These are phyloP conservation scores for Ascochyta pisi DNA, from an alignment of 2,329 filamentous ascomycete species.

Conservation along the genomic window DNA sequence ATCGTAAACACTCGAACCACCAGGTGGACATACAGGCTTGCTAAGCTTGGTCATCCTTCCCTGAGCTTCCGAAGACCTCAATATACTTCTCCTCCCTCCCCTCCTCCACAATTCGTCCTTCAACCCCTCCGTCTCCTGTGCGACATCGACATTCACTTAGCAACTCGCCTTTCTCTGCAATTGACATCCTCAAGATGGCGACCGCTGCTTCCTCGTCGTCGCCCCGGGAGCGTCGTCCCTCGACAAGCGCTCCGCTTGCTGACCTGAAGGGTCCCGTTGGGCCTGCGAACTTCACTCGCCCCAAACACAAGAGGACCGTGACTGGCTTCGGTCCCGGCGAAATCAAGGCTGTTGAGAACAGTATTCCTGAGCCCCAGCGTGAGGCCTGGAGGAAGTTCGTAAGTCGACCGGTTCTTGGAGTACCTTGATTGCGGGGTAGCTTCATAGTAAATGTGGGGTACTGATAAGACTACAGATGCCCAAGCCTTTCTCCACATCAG, in stretches of 20 bases:
- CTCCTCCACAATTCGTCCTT: slow-evolving; percentile 24
- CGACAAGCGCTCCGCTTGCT: slow-evolving; percentile 80
- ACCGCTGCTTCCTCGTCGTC: slow-evolving; percentile 44
- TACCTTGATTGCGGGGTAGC: slow-evolving; percentile 26
- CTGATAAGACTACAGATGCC: slow-evolving; percentile 58
- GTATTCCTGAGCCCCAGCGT: slow-evolving; percentile 86
- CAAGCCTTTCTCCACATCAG: slow-evolving; percentile 75
- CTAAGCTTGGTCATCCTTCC: slow-evolving; percentile 7
- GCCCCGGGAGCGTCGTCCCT: slow-evolving; percentile 80
- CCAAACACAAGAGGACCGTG: slow-evolving; percentile 96
- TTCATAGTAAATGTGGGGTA: slow-evolving; percentile 10
- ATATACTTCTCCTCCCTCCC: slow-evolving; percentile 9
- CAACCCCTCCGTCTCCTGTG: slow-evolving; percentile 38
- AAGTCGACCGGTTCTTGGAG: slow-evolving; percentile 38
- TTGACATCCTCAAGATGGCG: slow-evolving; percentile 43
- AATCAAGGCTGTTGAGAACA: slow-evolving; percentile 92
- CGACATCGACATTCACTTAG: slow-evolving; percentile 30
- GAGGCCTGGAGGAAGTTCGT: slow-evolving; percentile 73
- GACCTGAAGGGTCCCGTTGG: slow-evolving; percentile 86
- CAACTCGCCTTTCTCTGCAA: slow-evolving; percentile 35
- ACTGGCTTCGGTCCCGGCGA: slow-evolving; percentile 90
- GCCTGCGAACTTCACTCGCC: slow-evolving; percentile 79
- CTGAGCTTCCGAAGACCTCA: slow-evolving; percentile 10
- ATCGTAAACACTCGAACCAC: slow-evolving; percentile 13
- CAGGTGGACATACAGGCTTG: slow-evolving; percentile 5